Percentiles rank a stretch among this genome's conserved stretches.
phyloP scores from a whole-genome alignment of 768 basidiomycete genomes.

The Cystobasidium ongulense region DNA sequence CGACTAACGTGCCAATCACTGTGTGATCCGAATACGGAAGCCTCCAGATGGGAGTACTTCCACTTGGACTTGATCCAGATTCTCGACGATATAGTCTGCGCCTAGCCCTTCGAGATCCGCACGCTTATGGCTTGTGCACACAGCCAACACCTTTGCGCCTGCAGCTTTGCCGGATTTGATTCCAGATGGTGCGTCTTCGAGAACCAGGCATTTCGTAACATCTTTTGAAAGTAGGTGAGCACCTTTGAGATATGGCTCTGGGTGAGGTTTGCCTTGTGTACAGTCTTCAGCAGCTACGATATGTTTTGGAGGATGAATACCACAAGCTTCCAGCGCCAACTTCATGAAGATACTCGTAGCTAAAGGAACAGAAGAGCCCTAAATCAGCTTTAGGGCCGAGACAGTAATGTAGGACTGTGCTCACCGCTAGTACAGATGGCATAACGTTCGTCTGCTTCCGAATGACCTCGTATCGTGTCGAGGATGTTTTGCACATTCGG shows the following conservation, averaged over 20 bases:
- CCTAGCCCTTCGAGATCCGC: conserved; percentile 53
- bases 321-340: conserved; percentile 62
- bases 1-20: too few species aligned
- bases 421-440: conserved; percentile 28
- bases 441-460: not conserved
- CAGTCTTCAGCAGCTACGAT: conserved; percentile 68
- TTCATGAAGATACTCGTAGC: conserved; percentile 54
- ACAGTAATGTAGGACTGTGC: conserved; percentile 61
- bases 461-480: conserved; percentile 50
- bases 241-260: conserved; percentile 68
- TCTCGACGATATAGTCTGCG: conserved; percentile 60
- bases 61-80: conserved; percentile 47
- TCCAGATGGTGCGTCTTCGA: conserved; percentile 85
- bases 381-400: conserved; percentile 46
- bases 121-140: conserved; percentile 68
- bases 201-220: conserved; percentile 51
- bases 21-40: not conserved
- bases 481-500: conserved; percentile 63
- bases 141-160: conserved; percentile 66
- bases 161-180: conserved; percentile 65
- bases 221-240: not conserved
- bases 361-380: too few species aligned
- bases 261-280: conserved; percentile 49
- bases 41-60: not conserved
- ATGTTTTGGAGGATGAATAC: conserved; percentile 59